Evolutionary conservation across 2,329 filamentous ascomycete genomes (phyloP), one percentile per base, ranked within the genome.

Genomic region (Fusarium virguliforme): DNA sequence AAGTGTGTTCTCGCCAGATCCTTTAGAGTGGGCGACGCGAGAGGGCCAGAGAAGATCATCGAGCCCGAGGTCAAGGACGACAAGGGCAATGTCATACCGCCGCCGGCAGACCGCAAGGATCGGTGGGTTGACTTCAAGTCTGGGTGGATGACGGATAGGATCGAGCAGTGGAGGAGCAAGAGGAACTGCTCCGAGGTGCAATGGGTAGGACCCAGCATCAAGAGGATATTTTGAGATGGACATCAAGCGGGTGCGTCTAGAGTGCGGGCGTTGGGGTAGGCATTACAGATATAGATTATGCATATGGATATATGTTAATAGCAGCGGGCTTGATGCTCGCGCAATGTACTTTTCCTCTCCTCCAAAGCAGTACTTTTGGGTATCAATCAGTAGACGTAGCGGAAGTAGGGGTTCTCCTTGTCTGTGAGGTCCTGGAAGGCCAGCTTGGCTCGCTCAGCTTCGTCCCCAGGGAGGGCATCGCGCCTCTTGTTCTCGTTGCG

Each of bases 381-480:
- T 56, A 59, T 43, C 55, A 30, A 46, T 70, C 55, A 79, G 56
- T 79, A 79, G 9, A 78, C 87, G 68, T 92, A 93, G 73, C 85
- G 82, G 72, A 93, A 93, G 75, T 90, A 90, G 1, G 85, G 85
- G 71, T 93, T 92, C 78, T 92, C 83, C 77, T 88, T 89, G 71
- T 93, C 91, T 0, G 91, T 92, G 69, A 92, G 78, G 75, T 92
- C 90, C 60, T 88, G 85, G 65, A 93, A 93, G 0, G 90, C 90
- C 57, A 91, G 75, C 70, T 88, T 88, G 51, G 88, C 91, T 57
- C 89, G 83, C 73, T 93, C 90, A 1, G 74, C 57, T 68, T 92
- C 88, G 70, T 92, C 86, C 7, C 88, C 73, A 0, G 85, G 78
- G 7, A 89, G 40, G 1, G 67, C 70, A 22, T 84, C 84, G 53